Evolutionary conservation across 257 asterid genomes (phyloP), one percentile per base, ranked within the genome.

Genomic region (Nicotiana undulata): DNA sequence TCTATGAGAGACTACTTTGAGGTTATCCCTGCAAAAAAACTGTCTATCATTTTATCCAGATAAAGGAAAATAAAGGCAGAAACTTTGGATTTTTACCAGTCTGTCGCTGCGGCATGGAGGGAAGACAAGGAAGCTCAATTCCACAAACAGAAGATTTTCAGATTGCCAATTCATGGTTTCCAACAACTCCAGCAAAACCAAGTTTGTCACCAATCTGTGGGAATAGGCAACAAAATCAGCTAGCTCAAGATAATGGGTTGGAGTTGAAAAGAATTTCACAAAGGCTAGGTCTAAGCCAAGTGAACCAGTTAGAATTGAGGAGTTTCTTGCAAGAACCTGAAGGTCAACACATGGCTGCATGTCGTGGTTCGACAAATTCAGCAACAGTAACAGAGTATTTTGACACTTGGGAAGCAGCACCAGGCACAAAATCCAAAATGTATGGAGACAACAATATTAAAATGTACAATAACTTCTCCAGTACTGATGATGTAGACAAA

Each of bases 181-280:
- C 96, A 11, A 65, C 68, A 61, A 93, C 97, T 82, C 94, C 97
- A 3, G 89, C 88, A 28, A 91, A 92, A 87, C 90, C 89, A 82
- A 53, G 84, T 77, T 72, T 85, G 15, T 52, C 81, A 56, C 65
- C 85, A 86, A 86, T 88, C 88, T 87, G 88, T 86, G n/a, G 81
- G 75, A 82, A 81, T 49, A 67, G 75, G 84, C 87, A 84, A 67
- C 80, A 80, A 44, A 74, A 61, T 78, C 75, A 79, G 77, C 74
- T 37, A 7, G 60, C 22, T 34, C 74, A 65, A 49, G 58, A 79
- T 22, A 84, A 70, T 86, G 65, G 85, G 82, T 22, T 53, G 56
- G 80, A 66, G 20, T 72, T 24, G 63, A 51, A 53, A 26, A 29
- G 29, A 63, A 24, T 63, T 60, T 67, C 86, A 61, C 79, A 40